Conservation (phyloP, 148 eudicot species). For the Fagopyrum tataricum region DNA sequence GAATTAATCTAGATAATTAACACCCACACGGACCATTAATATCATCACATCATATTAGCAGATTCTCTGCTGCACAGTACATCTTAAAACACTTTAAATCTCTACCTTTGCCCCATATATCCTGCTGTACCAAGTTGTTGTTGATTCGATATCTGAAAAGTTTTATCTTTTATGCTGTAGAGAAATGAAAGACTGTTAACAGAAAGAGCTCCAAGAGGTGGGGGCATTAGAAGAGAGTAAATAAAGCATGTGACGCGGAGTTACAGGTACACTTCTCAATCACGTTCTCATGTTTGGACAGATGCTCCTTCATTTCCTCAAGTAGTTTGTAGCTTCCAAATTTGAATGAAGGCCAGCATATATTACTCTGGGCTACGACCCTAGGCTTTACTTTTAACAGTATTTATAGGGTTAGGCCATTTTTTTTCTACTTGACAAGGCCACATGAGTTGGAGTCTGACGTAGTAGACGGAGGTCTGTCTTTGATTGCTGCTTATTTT, state of each 20-base stretch:
- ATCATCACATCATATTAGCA: background rate
- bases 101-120: background rate
- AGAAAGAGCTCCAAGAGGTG: background rate
- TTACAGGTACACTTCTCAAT: background rate
- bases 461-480: background rate
- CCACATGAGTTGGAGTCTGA: slow-evolving; percentile 10
- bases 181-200: background rate
- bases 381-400: slow-evolving; percentile 1
- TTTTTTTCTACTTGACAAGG: background rate
- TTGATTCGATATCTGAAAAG: background rate
- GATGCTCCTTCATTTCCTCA: background rate
- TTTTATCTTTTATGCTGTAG: background rate
- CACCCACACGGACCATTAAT: background rate
- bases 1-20: background rate
- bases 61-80: slow-evolving; percentile 8
- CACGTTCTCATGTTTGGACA: slow-evolving; percentile 8
- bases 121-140: slow-evolving; percentile 3
- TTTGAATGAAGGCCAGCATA: background rate
- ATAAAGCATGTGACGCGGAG: background rate
- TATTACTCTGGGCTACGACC: background rate
- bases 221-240: background rate
- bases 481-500: background rate
- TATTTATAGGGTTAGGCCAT: background rate
- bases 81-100: background rate
- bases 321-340: background rate